Base-by-base conservation (phyloP, 805 yeast species). In the Ogataea pignaliae region DNA sequence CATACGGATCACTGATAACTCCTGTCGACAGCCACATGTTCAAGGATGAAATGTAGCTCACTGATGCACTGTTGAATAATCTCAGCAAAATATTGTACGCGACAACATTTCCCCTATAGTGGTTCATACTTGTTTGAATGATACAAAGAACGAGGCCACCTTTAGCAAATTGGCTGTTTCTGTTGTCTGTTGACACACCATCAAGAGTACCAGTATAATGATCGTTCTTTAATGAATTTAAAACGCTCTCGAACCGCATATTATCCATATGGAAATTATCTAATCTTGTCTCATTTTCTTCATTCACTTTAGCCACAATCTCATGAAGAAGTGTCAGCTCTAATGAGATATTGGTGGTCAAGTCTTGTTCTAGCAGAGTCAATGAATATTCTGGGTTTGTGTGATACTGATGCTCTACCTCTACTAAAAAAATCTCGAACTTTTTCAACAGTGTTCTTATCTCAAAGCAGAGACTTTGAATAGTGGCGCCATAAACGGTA, bases 1-100 rank as follows among this genome's bases (percentile, higher is more conserved):
- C 79, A 57, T 79, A 80, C 0, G 87, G 88, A 54, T 93, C 99
- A 49, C 78, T 73, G 10, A 93, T 69, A 6, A 70, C 68, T 0
- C 99, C 99, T 39, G 72, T 66, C 4, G 74, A 71, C 14, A 91
- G 70, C 99, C 99, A 93, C n/a, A 67, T 59, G 52, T 85, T 81
- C 10, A 93, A 68, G 80, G 85, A 84, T 1, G 52, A 52, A 15
- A 87, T 69, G 55, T 88, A 93, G 34, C 79, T 78, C 29, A 49
- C 55, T 33, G 95, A 79, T 1, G 88, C 76, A 12, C 71, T 70
- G 37, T 75, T 75, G 40, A 85, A 76, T 2, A 91, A 54, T 3
- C 56, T 54, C 1, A 66, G 58, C 35, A 88, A 65, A 51, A 87
- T 80, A 4, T 70, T 68, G 33, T 67, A 66, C 0, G 85, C 76